Evolutionary conservation across 2,329 filamentous ascomycete genomes (phyloP), one percentile per base, ranked within the genome.

Genomic region (Verticillium isaacii): DNA sequence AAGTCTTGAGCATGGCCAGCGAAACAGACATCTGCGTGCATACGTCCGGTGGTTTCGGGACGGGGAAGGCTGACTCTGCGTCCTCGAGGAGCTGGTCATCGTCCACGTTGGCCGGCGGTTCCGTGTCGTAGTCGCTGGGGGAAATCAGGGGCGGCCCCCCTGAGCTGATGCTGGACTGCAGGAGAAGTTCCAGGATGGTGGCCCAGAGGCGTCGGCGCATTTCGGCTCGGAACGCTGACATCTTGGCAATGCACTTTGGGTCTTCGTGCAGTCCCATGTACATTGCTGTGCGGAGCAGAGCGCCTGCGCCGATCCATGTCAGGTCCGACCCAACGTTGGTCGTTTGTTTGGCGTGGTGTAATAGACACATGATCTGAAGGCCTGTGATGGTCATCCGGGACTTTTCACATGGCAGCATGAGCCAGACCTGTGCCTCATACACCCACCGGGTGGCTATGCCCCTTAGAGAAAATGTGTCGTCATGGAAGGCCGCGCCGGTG

Each of bases 191-290:
- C 5, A 86, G 61, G 12, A 85, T 77, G 0, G 82, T 84, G 7
- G 80, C 78, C 85, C 85, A 87, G 1, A 87, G 67, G 2, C 85
- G 75, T 4, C 84, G 75, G 2, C 84, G 77, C 70, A 87, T 78
- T 70, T 88, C 85, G 1, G 78, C 75, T 23, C 78, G 75, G 39
- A 82, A 77, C 0, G 72, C 67, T 2, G 80, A 76, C 75, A 83
- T 81, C 23, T 76, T 74, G 7, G 77, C 75, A 4, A 86, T 77
- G 61, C 78, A 73, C 34, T 73, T 75, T 0, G 85, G 84, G 61
- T 87, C 85, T 1, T 82, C 78, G 67, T 88, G 84, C 6, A 87
- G 73, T 3, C 85, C 85, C 77, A 86, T 85, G 60, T 78, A 78
- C 68, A 87, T 80, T 59, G 84, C 85, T 8, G 77, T 79, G 12